These are phyloP conservation scores for Phytophthora sojae DNA, from an alignment of 352 stramenopile genomes.

Conservation along the genomic window DNA sequence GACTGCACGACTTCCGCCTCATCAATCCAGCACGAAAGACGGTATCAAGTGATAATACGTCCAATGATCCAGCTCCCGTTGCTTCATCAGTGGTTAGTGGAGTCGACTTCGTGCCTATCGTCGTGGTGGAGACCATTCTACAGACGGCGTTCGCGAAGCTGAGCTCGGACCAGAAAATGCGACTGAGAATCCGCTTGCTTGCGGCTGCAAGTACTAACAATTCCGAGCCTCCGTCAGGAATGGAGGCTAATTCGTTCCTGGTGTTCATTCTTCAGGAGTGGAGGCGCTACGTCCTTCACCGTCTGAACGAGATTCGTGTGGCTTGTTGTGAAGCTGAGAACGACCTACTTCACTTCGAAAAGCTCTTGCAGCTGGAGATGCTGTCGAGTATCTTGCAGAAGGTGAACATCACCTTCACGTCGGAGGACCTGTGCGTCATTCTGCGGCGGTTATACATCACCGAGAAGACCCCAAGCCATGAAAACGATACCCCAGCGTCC, in stretches of 20 bases:
- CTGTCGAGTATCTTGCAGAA: conserved; percentile 66
- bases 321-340: conserved; percentile 66
- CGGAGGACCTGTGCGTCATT: conserved; percentile 68
- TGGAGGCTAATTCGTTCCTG: conserved; percentile 64
- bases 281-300: conserved; percentile 72
- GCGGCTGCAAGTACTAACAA: conserved; percentile 30
- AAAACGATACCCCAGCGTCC: not conserved
- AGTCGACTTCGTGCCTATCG: conserved; percentile 47
- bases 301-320: conserved; percentile 74
- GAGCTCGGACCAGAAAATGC: conserved; percentile 54
- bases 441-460: conserved; percentile 72
- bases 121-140: conserved; percentile 54
- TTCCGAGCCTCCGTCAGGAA: conserved; percentile 1
- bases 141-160: conserved; percentile 59
- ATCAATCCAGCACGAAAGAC: conserved; percentile 40
- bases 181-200: conserved; percentile 43
- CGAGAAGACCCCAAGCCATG: conserved; percentile 27
- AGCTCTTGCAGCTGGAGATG: conserved; percentile 59
- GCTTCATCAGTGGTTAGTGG: not conserved
- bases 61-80: not conserved
- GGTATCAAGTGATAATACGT: no score
- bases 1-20: conserved; percentile 62
- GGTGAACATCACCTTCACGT: conserved; percentile 46
- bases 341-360: conserved; percentile 62
- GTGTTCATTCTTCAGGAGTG: conserved; percentile 72